Percentiles rank a stretch among this genome's conserved stretches.
These are phyloP conservation scores for Penicillium daleae DNA, from an alignment of 495 filamentous ascomycete genomes.

Conservation along the genomic window DNA sequence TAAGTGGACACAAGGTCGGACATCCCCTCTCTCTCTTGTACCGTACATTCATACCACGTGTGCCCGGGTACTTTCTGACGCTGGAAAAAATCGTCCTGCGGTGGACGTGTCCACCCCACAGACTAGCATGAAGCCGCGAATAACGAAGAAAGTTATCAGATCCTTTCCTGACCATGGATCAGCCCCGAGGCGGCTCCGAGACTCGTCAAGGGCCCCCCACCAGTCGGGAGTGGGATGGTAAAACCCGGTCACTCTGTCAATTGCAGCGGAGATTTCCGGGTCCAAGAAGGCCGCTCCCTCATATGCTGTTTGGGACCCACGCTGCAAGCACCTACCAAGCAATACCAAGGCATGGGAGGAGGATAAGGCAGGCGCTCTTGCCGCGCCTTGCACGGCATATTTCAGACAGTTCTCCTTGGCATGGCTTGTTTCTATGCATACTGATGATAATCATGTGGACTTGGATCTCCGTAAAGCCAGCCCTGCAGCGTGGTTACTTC, in stretches of 20 bases:
- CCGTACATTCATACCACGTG: no score
- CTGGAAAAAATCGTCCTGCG: not conserved
- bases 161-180: constrained; percentile 7
- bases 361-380: not conserved
- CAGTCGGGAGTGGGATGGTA: no score
- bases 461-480: not conserved
- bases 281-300: not conserved
- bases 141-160: constrained; percentile 11
- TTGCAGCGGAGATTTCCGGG: not conserved
- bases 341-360: not conserved
- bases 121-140: not conserved
- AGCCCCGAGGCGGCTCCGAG: not conserved
- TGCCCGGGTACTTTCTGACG: not conserved
- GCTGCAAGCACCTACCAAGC: constrained; percentile 4
- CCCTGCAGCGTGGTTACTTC: not conserved
- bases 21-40: no score
- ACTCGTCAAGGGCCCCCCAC: not conserved
- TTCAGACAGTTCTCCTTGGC: not conserved
- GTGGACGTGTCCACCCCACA: not conserved
- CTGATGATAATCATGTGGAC: not conserved
- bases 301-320: not conserved
- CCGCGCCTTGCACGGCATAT: not conserved
- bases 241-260: not conserved
- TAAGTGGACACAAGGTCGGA: no score
- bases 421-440: not conserved